A percentile compares a stretch with the other conserved stretches of the same genome.
phyloP scores from a whole-genome alignment of 345 rosid genomes.

The Salix suchowensis region DNA sequence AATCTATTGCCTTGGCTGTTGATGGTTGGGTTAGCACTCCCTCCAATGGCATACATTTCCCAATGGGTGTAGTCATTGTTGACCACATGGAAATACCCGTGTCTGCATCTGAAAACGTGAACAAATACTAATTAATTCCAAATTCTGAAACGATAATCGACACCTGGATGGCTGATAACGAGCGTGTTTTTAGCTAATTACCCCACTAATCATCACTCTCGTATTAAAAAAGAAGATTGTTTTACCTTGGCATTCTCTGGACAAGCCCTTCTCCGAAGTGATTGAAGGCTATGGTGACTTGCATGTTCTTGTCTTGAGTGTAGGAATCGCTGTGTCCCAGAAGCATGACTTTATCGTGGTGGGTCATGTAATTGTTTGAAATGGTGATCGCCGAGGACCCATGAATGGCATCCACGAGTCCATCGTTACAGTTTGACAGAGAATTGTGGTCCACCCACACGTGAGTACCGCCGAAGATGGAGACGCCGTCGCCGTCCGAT shows the following conservation, averaged over 20 bases:
- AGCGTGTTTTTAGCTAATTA: neutral
- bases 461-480: conserved; percentile 28
- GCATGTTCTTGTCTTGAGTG: conserved; percentile 27
- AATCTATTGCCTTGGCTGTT: conserved; percentile 31
- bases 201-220: neutral
- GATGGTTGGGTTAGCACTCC: conserved; percentile 25
- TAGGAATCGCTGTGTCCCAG: conserved; percentile 29
- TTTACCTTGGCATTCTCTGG: conserved; percentile 30
- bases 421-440: conserved; percentile 18
- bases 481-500: conserved; percentile 31
- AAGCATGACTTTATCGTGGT: conserved; percentile 31
- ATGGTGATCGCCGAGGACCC: conserved; percentile 29
- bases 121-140: neutral
- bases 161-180: neutral
- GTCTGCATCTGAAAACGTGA: conserved; percentile 21
- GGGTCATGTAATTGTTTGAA: conserved; percentile 32
- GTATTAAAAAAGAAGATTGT: neutral
- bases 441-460: conserved; percentile 28
- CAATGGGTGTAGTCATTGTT: conserved; percentile 32
- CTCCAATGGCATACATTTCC: conserved; percentile 35
- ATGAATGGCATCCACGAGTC: conserved; percentile 22
- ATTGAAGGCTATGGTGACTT: conserved; percentile 29
- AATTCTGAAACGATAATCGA: neutral
- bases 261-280: conserved; percentile 33
- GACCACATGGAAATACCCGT: conserved; percentile 30